These are phyloP conservation scores for Xylaria sp. DNA, from an alignment of 2,329 filamentous ascomycete species.

Conservation along the genomic window DNA sequence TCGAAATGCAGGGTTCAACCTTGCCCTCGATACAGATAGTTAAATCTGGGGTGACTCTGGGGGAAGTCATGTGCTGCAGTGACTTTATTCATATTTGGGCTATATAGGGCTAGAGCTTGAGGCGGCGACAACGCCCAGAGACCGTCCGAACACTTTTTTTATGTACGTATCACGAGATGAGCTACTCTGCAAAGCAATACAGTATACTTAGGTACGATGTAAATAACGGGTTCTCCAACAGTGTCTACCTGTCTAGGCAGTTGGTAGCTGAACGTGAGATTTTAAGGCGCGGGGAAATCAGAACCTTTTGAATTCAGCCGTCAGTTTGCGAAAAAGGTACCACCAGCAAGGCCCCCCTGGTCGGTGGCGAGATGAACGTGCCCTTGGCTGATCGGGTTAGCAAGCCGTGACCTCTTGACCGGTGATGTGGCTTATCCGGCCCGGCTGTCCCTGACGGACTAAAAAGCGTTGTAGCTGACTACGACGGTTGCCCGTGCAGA, in stretches of 20 bases:
- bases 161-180: neutral
- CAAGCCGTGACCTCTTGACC: slow-evolving; percentile 26
- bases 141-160: neutral
- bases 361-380: slow-evolving; percentile 5
- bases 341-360: slow-evolving; percentile 17
- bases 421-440: slow-evolving; percentile 28
- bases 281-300: slow-evolving; percentile 24
- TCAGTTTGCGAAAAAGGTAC: slow-evolving; percentile 6
- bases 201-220: neutral
- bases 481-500: slow-evolving; percentile 1
- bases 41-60: neutral
- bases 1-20: slow-evolving; percentile 14
- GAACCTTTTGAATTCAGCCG: slow-evolving; percentile 24
- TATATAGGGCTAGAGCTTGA: neutral
- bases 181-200: neutral
- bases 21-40: neutral
- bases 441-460: slow-evolving; percentile 25
- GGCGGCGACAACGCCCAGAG: neutral
- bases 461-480: slow-evolving; percentile 13
- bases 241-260: neutral
- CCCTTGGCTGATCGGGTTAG: slow-evolving; percentile 21
- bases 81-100: neutral
- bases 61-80: slow-evolving; percentile 5
- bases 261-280: slow-evolving; percentile 15
- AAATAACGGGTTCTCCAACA: neutral